Evolutionary conservation across 2,329 filamentous ascomycete genomes (phyloP), one percentile per base, ranked within the genome.

Genomic region (Fusarium graminum): DNA sequence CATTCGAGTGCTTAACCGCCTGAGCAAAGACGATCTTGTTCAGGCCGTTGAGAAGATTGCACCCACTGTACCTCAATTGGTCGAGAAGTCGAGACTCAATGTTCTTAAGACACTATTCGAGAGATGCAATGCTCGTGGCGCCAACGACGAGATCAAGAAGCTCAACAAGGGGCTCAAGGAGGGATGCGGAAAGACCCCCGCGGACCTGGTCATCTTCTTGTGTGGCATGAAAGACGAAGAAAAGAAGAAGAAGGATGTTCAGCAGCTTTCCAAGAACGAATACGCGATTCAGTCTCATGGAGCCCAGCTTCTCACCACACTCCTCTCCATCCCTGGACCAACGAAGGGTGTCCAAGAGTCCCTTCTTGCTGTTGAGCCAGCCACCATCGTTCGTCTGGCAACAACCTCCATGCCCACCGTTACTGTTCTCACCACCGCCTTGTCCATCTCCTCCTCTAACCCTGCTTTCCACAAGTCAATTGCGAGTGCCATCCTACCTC

Each of bases 91-190:
- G 38, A 86, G 94, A 43, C 91, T 92, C 62, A 89, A 91, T 54
- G 90, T 97, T 12, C 86, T 97, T 71, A 92, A 90, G 74, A 89
- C 90, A 0, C 80, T 98, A 5, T 90, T 98, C 63, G 93, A 97
- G 76, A 87, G 94, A 63, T 97, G 92, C 74, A 80, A 87, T 7
- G 88, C 89, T 11, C 89, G 94, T 17, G 84, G 88, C 63, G 80
- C 85, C 17, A 84, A 83, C 30, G 80, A 86, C 26, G 79, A 87
- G 72, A 78, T 84, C 59, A 80, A 80, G 52, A 75, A 76, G 51
- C 74, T 87, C 19, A 82, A 83, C 46, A 81, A 76, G 68, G 82
- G 80, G 2, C 76, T 87, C 6, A 79, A 81, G 19, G 77, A 82
- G 12, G 82, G 83, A 14, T 83, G 84, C 50, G 82, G 82, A 22